Evolutionary conservation across 345 rosid species (phyloP).

Genomic region (Sapria himalayana): DNA sequence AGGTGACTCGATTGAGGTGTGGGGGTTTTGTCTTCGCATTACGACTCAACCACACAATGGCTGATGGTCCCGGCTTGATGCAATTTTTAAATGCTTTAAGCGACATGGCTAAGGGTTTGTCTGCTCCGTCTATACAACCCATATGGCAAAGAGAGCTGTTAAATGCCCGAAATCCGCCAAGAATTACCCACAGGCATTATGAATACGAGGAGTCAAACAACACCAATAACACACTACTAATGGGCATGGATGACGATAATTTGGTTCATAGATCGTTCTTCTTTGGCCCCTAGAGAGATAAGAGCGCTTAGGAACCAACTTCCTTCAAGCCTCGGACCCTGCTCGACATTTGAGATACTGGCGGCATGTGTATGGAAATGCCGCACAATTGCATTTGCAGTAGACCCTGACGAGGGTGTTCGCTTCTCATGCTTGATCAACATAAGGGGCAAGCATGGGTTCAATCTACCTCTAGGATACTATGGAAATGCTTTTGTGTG

Average conservation of each 20-base stretch:
- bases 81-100: conserved; percentile 7
- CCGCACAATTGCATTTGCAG: conserved; percentile 9
- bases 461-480: conserved; percentile 6
- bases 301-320: background rate
- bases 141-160: conserved; percentile 6
- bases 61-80: conserved; percentile 5
- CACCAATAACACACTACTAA: conserved; percentile 9
- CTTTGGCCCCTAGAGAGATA: conserved; percentile 3
- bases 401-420: conserved; percentile 7
- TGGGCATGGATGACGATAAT: background rate
- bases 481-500: conserved; percentile 10
- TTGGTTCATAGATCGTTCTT: conserved; percentile 9
- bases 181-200: conserved; percentile 3
- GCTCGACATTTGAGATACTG: conserved; percentile 8
- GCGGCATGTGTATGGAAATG: conserved; percentile 13
- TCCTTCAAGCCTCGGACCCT: conserved; percentile 3
- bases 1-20: conserved; percentile 11
- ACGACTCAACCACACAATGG: conserved; percentile 6
- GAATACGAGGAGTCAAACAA: conserved; percentile 1
- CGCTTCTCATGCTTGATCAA: background rate
- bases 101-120: conserved; percentile 7
- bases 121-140: conserved; percentile 1
- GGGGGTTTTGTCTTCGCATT: conserved; percentile 7
- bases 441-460: conserved; percentile 1
- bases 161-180: conserved; percentile 6